Evolutionary conservation across 2,329 filamentous ascomycete species (phyloP), one percentile per base, ranked within the genome.

Genomic region (Aspergillus transmontanensis): DNA sequence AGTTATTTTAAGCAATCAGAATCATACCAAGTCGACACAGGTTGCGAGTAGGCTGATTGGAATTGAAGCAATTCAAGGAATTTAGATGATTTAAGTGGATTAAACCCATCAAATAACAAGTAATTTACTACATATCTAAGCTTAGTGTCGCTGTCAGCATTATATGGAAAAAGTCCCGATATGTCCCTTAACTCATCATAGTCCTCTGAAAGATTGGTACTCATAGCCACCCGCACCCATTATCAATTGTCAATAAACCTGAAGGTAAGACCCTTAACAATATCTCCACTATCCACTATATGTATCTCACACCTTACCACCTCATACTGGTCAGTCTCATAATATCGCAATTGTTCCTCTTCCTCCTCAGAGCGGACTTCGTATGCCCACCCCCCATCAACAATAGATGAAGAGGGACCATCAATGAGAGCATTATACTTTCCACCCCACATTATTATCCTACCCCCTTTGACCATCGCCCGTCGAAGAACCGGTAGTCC

Each of bases 1-100:
- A 28, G 1, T 28, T 28, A 28, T 28, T 1, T 1, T 6, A 28
- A 28, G 26, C 0, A 6, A 0, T 28, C 1, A 28, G 26, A 6
- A 28, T 6, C 1, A 28, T 36, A 36, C 14, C 16, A 16, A 6
- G 34, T 36, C 14, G 5, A 6, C 6, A 16, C 34, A 16, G 12
- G 5, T 6, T 36, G 14, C 5, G 2, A 16, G 5, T 36, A 16
- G 14, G 0, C 6, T 0, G 1, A 36, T 16, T 36, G 2, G 14
- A 16, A 6, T 36, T 16, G 14, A 6, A 6, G 12, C 34, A 14
- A 6, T 36, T 34, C 14, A 6, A 14, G 34, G 4, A 36, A 36
- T 36, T 0, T 14, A 2, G 6, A 36, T 2, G 14, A 16, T 36
- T 12, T 5, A 2, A 36, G 4, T 36, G 1, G 12, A 5, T 6